A percentile compares a stretch with the other conserved stretches of the same genome.
Evolutionary conservation across 305 asterid genomes (phyloP).

Genomic region (Solanum hybrid): DNA sequence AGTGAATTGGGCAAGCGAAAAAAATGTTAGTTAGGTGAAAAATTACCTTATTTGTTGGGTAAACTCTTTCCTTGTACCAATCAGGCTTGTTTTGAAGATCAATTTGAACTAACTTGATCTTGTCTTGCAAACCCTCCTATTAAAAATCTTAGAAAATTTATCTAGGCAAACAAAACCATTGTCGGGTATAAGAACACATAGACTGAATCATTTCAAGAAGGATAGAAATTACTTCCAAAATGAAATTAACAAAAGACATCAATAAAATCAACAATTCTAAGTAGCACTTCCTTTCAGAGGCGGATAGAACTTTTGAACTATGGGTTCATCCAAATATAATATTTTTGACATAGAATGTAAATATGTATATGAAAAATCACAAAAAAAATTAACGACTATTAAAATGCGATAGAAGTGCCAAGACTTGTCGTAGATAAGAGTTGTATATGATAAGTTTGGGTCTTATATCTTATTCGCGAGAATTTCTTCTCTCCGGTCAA

Average conservation of each 20-base stretch:
- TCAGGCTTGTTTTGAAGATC: constrained; percentile 60
- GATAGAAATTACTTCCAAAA: background rate
- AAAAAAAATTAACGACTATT: background rate
- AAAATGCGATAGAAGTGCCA: background rate
- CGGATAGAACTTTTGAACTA: background rate
- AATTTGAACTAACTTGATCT: constrained; percentile 62
- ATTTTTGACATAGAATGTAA: background rate
- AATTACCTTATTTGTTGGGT: constrained; percentile 61
- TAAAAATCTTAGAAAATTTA: background rate
- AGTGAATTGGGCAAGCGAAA: background rate
- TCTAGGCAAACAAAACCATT: background rate
- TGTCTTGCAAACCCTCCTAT: constrained; percentile 59
- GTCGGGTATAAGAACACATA: background rate
- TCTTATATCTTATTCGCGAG: background rate
- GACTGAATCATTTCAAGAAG: background rate
- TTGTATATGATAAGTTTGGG: no score
- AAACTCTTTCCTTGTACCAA: constrained; percentile 89
- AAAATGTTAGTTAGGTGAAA: background rate
- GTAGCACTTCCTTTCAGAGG: background rate
- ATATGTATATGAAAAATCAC: background rate
- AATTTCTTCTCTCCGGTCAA: background rate
- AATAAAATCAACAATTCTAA: background rate
- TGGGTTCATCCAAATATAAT: background rate
- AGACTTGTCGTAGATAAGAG: background rate
- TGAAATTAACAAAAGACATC: background rate